These are phyloP conservation scores for Pachysolen tannophilus DNA, from an alignment of 805 yeast genomes.

Conservation along the genomic window DNA sequence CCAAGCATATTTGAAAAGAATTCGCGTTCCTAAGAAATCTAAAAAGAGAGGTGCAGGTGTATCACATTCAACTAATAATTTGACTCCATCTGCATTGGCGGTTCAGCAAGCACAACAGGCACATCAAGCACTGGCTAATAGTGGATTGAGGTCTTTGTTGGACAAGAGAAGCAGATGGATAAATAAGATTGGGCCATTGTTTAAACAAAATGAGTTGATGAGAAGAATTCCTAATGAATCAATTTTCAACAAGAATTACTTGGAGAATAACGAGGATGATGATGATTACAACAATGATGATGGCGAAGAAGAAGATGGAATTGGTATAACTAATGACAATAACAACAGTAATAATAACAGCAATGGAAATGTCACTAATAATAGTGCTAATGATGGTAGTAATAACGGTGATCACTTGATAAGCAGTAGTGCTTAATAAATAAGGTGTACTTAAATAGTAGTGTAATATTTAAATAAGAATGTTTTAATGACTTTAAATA, in stretches of 20 bases:
- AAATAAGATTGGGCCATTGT: constrained; percentile 79
- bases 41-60: constrained; percentile 43
- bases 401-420: neutral
- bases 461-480: too few species aligned
- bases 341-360: constrained; percentile 12
- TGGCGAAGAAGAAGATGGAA: constrained; percentile 17
- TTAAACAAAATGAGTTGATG: constrained; percentile 60
- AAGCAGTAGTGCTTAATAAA: neutral
- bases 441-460: too few species aligned
- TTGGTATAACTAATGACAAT: constrained; percentile 10
- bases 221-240: constrained; percentile 62
- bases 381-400: constrained; percentile 4
- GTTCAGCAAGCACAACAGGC: constrained; percentile 21
- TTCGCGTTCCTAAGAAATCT: constrained; percentile 63
- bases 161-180: constrained; percentile 91
- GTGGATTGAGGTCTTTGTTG: constrained; percentile 68
- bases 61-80: constrained; percentile 19
- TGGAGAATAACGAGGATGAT: too few species aligned
- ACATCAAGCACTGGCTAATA: constrained; percentile 65
- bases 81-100: constrained; percentile 24
- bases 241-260: constrained; percentile 50
- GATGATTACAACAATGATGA: constrained; percentile 18
- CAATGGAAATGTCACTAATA: neutral
- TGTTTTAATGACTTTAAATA: too few species aligned
- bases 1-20: constrained; percentile 80